These are phyloP conservation scores for Flaveria bidentis DNA, from an alignment of 129 eudicot genomes.

Conservation along the genomic window DNA sequence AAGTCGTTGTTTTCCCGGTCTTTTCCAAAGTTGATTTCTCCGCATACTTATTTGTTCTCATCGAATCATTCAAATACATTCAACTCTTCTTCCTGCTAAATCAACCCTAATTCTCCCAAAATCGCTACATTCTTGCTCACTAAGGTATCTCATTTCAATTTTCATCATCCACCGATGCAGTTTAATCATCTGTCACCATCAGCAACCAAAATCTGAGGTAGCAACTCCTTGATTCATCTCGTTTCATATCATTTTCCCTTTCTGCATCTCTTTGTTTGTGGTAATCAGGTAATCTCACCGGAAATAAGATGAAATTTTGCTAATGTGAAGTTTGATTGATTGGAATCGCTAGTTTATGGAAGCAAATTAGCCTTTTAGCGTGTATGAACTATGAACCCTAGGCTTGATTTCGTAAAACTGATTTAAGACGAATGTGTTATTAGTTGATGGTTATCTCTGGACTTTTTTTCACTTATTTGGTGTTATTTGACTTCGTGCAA, in stretches of 20 bases:
- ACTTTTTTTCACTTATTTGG: neutral
- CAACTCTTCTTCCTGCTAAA: slow-evolving; percentile 23
- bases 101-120: slow-evolving; percentile 23
- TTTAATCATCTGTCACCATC: slow-evolving; percentile 18
- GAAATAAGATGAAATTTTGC: neutral
- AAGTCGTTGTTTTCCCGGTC: slow-evolving; percentile 19
- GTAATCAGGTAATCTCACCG: slow-evolving; percentile 7
- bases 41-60: slow-evolving; percentile 27
- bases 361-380: neutral
- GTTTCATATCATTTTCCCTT: neutral
- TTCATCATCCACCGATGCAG: slow-evolving; percentile 16
- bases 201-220: slow-evolving; percentile 24
- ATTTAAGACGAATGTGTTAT: no score
- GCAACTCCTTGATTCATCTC: neutral
- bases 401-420: no score
- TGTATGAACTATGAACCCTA: neutral
- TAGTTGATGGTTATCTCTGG: no score
- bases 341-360: neutral
- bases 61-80: slow-evolving; percentile 29
- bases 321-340: slow-evolving; percentile 8
- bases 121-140: neutral
- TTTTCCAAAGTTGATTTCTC: slow-evolving; percentile 36
- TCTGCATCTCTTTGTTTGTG: neutral
- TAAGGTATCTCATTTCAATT: no score
- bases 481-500: neutral